Evolutionary conservation across 2,329 filamentous ascomycete species (phyloP).

Genomic region (Berkeleyomyces rouxiae): DNA sequence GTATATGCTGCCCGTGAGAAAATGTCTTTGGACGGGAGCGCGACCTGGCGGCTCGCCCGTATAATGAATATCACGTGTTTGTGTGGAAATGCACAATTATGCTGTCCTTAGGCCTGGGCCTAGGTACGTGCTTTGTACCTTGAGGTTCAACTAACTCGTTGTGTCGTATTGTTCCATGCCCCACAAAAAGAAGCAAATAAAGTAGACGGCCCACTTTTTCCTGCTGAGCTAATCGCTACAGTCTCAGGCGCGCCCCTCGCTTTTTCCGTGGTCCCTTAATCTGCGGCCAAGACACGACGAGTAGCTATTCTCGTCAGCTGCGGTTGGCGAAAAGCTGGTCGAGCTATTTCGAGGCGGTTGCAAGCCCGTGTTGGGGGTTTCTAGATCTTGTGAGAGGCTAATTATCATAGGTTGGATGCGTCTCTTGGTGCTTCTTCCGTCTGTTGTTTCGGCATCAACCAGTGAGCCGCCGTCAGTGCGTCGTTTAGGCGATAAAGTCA

Average conservation of each 20-base stretch:
- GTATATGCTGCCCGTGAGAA: no score
- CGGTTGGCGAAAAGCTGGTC: background rate
- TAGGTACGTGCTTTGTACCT: no score
- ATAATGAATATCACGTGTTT: background rate
- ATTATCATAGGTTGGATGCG: no score
- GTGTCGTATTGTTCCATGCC: no score
- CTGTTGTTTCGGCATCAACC: background rate
- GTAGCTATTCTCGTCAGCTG: background rate
- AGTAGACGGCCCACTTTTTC: background rate
- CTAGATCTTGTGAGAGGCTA: background rate
- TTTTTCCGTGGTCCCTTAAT: background rate
- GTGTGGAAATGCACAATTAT: no score
- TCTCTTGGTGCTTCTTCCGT: background rate
- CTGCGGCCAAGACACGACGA: background rate
- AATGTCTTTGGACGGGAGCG: background rate
- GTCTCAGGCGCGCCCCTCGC: background rate
- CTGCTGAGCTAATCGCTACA: background rate
- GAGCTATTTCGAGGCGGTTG: background rate
- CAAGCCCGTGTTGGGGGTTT: background rate
- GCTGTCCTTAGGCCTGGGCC: no score
- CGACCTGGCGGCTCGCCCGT: background rate
- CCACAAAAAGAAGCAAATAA: no score
- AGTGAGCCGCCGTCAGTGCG: background rate
- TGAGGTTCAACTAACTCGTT: no score
- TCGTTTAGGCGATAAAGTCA: background rate